These are phyloP conservation scores for Cnidoscolus chayamansa DNA, from an alignment of 441 rosid genomes.

Conservation along the genomic window DNA sequence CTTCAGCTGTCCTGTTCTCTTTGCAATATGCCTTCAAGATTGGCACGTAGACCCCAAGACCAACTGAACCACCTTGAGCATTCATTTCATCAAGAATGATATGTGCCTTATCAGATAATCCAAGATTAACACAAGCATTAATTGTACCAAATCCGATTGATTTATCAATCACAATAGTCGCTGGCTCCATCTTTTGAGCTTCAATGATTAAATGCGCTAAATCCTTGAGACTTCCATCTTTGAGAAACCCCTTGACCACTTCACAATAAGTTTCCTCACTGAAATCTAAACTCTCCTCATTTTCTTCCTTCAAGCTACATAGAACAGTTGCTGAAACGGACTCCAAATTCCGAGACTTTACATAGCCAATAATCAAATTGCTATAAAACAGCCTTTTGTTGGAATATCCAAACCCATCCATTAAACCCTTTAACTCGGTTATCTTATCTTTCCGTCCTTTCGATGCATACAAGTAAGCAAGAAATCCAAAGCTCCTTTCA, in stretches of 20 bases:
- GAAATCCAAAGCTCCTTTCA: conserved; percentile 70
- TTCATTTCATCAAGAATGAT: conserved; percentile 64
- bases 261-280: conserved; percentile 57
- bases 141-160: conserved; percentile 77
- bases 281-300: conserved; percentile 35
- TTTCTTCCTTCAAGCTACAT: conserved; percentile 40
- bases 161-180: conserved; percentile 32
- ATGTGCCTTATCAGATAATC: conserved; percentile 78
- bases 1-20: conserved; percentile 79
- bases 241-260: conserved; percentile 65
- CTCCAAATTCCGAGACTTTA: conserved; percentile 54
- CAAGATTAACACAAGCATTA: conserved; percentile 71
- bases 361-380: conserved; percentile 67
- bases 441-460: conserved; percentile 65
- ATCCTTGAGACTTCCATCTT: conserved; percentile 52
- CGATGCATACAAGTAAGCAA: conserved; percentile 59
- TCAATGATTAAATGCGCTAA: conserved; percentile 64
- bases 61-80: conserved; percentile 53
- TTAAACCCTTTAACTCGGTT: conserved; percentile 53
- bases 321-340: conserved; percentile 48
- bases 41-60: conserved; percentile 66
- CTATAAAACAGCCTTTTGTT: conserved; percentile 35
- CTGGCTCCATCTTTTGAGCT: conserved; percentile 69
- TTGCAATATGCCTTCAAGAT: conserved; percentile 78
- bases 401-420: conserved; percentile 52